Conservation (phyloP, 306 rosid species). For the Quercus engelmannii region DNA sequence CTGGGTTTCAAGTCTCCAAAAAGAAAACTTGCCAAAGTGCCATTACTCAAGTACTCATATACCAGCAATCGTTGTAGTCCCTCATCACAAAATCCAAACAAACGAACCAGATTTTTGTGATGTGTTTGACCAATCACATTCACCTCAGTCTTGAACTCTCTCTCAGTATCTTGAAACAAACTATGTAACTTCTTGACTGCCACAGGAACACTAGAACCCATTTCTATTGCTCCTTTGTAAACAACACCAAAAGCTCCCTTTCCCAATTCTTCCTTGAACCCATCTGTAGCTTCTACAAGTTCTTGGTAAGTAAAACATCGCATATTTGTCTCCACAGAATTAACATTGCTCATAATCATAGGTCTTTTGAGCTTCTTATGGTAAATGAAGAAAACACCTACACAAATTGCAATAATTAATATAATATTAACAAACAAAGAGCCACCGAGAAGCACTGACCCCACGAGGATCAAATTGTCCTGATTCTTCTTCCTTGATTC, state of each 20-base stretch:
- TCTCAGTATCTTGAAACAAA: background rate
- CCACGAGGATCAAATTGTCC: conserved; percentile 4
- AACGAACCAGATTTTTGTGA: conserved; percentile 21
- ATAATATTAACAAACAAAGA: conserved; percentile 18
- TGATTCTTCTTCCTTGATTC: background rate
- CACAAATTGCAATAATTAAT: background rate
- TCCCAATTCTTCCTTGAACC: background rate
- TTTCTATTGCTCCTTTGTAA: background rate
- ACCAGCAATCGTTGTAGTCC: conserved; percentile 8
- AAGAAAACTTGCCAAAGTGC: conserved; percentile 23
- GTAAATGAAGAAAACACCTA: background rate
- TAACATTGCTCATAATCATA: background rate
- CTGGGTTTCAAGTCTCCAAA: conserved; percentile 4
- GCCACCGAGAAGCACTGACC: conserved; percentile 25
- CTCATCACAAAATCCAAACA: conserved; percentile 21
- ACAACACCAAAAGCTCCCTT: background rate
- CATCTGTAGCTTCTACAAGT: background rate
- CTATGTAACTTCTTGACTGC: conserved; percentile 25
- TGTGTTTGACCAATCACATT: conserved; percentile 11
- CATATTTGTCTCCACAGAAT: background rate
- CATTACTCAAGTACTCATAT: conserved; percentile 27
- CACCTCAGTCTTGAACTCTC: conserved; percentile 24
- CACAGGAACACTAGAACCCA: background rate
- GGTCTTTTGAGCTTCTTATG: background rate
- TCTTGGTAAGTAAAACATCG: conserved; percentile 8